Base-by-base conservation (phyloP, 2,329 filamentous ascomycete genomes). In the Ambrosiella cleistominuta region DNA sequence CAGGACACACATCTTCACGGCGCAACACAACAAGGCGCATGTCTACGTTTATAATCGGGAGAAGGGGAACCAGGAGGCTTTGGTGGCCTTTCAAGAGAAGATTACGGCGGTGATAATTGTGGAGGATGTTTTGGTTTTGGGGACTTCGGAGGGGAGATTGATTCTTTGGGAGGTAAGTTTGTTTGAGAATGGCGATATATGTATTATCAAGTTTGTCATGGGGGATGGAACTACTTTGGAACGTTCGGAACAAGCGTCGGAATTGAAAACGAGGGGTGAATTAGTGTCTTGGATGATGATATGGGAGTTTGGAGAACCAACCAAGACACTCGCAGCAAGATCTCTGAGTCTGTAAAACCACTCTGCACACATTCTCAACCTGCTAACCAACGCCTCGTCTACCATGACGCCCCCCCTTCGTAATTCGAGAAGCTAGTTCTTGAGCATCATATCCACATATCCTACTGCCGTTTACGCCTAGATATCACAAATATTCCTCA, bases 41-140 rank as follows among this genome's bases (percentile, higher is more conserved):
- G 79, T 98, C 1, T 88, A 97, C 70, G 88, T 98, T 58, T 98
- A 97, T 71, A 90, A 80, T 60, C 79, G 89, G 58, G 77, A 82
- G 60, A 86, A 86, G 62, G 86, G 86, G 36, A 93, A 86, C 64
- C 89, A 96, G 67, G 91, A 97, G 71, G 86, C 88, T 6, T 79
- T 88, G 15, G 81, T 97, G 17, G 85, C 90, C 0, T 95, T 98
- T 65, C 83, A 86, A 0, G 91, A 97, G 70, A 80, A 83, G 65
- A 88, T 98, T 66, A 83, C 82, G 63, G 89, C 86, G 69, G 72
- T 95, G 65, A 78, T 82, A 19, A 75, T 94, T 57, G 81, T 82
- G 27, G 83, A 79, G 53, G 79, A 87, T 63, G 78, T 94, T 54
- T 74, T 95, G 63, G 74, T 88, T 57, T 69, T 95, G 57, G 93